Base-by-base conservation (phyloP, 2,329 filamentous ascomycete genomes). In the Colletotrichum spaethianum region DNA sequence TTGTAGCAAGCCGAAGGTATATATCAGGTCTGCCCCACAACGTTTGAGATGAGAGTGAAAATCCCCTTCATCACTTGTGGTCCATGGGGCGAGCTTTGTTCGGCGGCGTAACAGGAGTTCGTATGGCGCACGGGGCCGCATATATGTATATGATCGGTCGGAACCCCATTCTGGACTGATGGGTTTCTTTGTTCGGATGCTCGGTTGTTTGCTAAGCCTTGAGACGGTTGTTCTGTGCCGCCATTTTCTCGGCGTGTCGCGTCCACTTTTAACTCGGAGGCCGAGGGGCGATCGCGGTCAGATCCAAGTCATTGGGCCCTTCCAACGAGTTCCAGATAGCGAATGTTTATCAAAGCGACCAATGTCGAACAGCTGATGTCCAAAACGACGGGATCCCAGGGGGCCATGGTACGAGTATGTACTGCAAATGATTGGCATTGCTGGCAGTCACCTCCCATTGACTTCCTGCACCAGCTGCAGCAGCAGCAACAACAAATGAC, bases 211-310 rank as follows among this genome's bases (percentile, higher is more conserved):
- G 20, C 42, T 50, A 42, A 48, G 59, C 28, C 59, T 20, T 36
- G 46, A 20, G 42, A 48, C 59, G 42, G 59, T 36, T 44, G 28
- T 33, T 62, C 20, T 23, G 59, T 62, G 59, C 59, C 59, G 59
- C 36, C 42, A 4, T 26, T 62, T 48, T 62, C 59, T 50, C 42
- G 59, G 59, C 59, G 20, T 23, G 6, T 28, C 59, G 20, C 28
- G 26, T 31, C 42, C 42, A 38, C 59, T 36, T 60, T 44, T 26
- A 42, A 20, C 23, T 31, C 38, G 11, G 18, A 42, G 26, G 50
- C n/a, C 9, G 46, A 14, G 44, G 44, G 18, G 46, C 11, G 18
- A 26, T 20, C 46, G 46, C 46, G 0, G n/a, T 26, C 53, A 8
- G 12, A 12, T 14, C 20, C 33, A 26, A 38, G 12, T 26, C 6